A percentile compares a stretch with the other conserved stretches of the same genome.
These are phyloP conservation scores for Kodamaea arcana DNA, from an alignment of 1,139 yeast species.

Conservation along the genomic window DNA sequence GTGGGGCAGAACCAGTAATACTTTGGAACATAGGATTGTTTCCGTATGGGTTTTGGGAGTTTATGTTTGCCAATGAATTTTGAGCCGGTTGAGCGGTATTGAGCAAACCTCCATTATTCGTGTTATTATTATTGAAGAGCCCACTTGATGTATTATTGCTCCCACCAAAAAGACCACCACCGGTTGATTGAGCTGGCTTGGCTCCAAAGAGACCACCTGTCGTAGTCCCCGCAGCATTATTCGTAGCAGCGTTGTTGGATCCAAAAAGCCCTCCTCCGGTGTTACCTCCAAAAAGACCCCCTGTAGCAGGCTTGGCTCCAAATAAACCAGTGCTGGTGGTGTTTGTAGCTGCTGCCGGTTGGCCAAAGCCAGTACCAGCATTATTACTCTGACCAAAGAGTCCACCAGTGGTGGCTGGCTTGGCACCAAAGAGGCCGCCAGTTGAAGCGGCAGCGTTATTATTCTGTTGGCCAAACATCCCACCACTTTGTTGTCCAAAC, in stretches of 20 bases:
- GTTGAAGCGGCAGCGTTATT: slow-evolving; percentile 12
- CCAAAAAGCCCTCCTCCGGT: slow-evolving; percentile 29
- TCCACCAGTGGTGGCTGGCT: slow-evolving; percentile 15
- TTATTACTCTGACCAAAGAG: slow-evolving; percentile 12
- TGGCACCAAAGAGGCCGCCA: slow-evolving; percentile 19
- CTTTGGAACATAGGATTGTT: slow-evolving; percentile 59
- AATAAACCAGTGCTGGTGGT: slow-evolving; percentile 9
- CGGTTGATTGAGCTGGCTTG: slow-evolving; percentile 5
- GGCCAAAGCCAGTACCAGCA: slow-evolving; percentile 12
- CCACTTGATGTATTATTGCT: slow-evolving; percentile 17
- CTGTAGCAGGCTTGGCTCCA: slow-evolving; percentile 15
- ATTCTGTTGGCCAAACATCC: slow-evolving; percentile 19
- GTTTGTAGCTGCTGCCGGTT: slow-evolving; percentile 15
- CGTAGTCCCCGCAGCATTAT: slow-evolving; percentile 15
- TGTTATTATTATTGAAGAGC: slow-evolving; percentile 18
- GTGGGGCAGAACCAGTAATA: slow-evolving; percentile 22
- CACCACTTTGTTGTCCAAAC: slow-evolving; percentile 16
- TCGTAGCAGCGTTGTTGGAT: slow-evolving; percentile 7
- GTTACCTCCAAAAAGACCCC: slow-evolving; percentile 11
- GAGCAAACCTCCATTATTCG: slow-evolving; percentile 6
- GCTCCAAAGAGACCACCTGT: slow-evolving; percentile 21
- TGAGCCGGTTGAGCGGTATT: slow-evolving; percentile 20
- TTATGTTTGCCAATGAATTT: slow-evolving; percentile 39
- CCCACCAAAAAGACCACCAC: slow-evolving; percentile 19
- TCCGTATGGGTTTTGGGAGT: slow-evolving; percentile 70